phyloP scores from a whole-genome alignment of 139 green algal genomes.

The Chlamydomonas incerta region DNA sequence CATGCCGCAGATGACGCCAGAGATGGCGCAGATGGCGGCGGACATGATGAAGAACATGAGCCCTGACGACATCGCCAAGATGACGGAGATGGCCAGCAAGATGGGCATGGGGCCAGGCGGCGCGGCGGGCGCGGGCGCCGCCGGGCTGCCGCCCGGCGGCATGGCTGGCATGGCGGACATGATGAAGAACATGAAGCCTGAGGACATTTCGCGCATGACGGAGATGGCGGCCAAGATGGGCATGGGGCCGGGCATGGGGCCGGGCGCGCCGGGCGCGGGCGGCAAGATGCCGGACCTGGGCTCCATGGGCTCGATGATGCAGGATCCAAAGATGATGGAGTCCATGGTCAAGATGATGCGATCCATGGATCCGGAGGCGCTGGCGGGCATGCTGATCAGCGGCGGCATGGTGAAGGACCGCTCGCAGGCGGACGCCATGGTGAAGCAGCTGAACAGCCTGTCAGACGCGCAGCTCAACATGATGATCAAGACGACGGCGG shows the following conservation, averaged over 20 bases:
- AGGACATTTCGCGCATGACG: constrained; percentile 40
- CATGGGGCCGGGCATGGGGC: background rate
- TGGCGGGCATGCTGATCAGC: constrained; percentile 50
- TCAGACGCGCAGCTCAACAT: constrained; percentile 47
- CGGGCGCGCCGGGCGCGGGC: background rate
- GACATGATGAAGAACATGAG: constrained; percentile 51
- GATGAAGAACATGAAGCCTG: constrained; percentile 36
- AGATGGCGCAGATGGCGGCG: constrained; percentile 35
- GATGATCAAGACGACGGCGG: constrained; percentile 47
- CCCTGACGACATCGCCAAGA: constrained; percentile 17
- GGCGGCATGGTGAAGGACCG: constrained; percentile 40
- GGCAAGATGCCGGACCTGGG: background rate
- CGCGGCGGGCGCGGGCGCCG: background rate
- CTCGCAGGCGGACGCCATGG: constrained; percentile 49
- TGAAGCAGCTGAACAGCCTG: constrained; percentile 45
- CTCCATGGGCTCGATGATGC: constrained; percentile 29
- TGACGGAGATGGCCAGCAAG: constrained; percentile 30
- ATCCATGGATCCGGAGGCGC: constrained; percentile 53
- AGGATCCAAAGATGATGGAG: constrained; percentile 52
- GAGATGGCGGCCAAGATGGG: background rate
- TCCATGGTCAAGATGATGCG: constrained; percentile 60
- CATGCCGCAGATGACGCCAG: background rate
- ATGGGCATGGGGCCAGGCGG: constrained; percentile 27
- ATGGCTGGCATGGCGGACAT: constrained; percentile 13
- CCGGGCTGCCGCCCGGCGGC: background rate